phyloP scores from a whole-genome alignment of 139 green algal genomes.

The Chlorella ohadii region DNA sequence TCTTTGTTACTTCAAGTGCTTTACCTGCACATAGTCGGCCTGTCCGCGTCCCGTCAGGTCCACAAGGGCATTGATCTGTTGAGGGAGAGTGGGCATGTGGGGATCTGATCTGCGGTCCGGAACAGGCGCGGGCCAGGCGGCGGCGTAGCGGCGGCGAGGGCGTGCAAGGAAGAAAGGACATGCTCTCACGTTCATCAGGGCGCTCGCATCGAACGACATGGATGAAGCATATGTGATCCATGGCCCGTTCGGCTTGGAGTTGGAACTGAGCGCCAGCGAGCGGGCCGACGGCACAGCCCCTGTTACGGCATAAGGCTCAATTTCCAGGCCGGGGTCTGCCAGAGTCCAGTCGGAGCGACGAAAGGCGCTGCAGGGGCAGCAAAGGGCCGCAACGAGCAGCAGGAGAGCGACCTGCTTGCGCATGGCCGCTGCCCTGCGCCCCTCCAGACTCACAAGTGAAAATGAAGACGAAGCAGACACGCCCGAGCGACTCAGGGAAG shows the following conservation, averaged over 20 bases:
- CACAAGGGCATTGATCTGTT: conserved; percentile 4
- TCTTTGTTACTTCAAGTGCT: too few species aligned
- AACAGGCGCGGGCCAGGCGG: too few species aligned
- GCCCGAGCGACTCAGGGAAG: too few species aligned
- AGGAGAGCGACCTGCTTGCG: too few species aligned
- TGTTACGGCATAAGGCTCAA: not conserved
- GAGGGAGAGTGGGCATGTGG: not conserved
- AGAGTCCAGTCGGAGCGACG: not conserved
- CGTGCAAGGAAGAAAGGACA: too few species aligned
- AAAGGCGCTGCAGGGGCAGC: not conserved
- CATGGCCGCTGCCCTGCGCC: too few species aligned
- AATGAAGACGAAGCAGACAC: too few species aligned
- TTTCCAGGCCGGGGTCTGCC: not conserved
- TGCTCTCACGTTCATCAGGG: not conserved
- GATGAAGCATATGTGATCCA: not conserved
- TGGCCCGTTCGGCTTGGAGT: not conserved
- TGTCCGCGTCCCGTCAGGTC: not conserved
- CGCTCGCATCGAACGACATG: not conserved
- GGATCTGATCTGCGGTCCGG: not conserved
- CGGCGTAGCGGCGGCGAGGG: too few species aligned
- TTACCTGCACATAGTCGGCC: conserved; percentile 5
- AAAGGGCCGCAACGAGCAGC: too few species aligned
- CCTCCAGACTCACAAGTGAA: too few species aligned
- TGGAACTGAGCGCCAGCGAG: not conserved
- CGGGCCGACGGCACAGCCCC: not conserved